Conservation (phyloP, 2,329 filamentous ascomycete genomes). For the Fusarium sp. region DNA sequence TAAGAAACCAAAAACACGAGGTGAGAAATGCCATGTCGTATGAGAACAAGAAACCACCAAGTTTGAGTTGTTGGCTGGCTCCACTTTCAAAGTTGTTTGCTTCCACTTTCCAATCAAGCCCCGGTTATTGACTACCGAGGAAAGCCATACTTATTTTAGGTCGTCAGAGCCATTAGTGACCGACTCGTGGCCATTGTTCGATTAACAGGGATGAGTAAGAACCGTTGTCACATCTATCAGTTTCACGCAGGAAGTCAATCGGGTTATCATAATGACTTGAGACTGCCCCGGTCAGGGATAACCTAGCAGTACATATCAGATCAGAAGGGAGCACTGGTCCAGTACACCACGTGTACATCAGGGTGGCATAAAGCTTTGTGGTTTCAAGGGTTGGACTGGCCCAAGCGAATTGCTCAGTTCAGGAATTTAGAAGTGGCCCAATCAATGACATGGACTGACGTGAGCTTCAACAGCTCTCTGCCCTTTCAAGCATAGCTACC, state of each 20-base stretch:
- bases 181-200: constrained; percentile 3
- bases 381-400: not conserved
- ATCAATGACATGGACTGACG: not conserved
- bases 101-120: not conserved
- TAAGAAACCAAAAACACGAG: not conserved
- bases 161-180: not conserved
- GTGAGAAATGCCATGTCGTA: not conserved
- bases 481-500: constrained; percentile 1
- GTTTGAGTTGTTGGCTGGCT: constrained; percentile 7
- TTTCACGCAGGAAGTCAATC: constrained; percentile 2
- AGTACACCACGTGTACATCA: not conserved
- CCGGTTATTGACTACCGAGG: constrained; percentile 5
- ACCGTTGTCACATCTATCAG: constrained; percentile 5
- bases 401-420: not conserved
- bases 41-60: not conserved
- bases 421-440: not conserved
- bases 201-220: not conserved
- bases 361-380: not conserved
- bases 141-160: constrained; percentile 1
- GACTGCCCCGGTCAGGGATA: not conserved
- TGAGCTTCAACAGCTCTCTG: not conserved
- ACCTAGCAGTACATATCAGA: not conserved
- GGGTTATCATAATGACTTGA: constrained; percentile 13
- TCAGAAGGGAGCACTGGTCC: not conserved
- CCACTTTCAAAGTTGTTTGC: constrained; percentile 1